Evolutionary conservation across 2,329 filamentous ascomycete species (phyloP).

Genomic region (Orbilia javanica): DNA sequence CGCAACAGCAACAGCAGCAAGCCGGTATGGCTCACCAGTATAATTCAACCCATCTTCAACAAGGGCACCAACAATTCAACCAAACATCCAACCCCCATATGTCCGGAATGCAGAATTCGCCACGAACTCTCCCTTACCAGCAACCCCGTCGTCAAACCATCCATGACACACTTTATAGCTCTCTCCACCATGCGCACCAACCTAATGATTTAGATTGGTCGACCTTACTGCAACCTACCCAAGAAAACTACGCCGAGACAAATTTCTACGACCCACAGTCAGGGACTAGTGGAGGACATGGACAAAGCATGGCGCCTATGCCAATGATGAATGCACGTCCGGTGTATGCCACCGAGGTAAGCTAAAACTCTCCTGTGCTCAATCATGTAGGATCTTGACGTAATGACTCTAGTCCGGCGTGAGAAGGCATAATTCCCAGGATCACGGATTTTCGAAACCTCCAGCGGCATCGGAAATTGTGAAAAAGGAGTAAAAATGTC

Average conservation of each 20-base stretch:
- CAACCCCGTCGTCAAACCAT: conserved; percentile 51
- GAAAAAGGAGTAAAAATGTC: conserved; percentile 51
- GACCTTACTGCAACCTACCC: conserved; percentile 48
- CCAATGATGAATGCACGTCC: conserved; percentile 57
- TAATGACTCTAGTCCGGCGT: conserved; percentile 59
- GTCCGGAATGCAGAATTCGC: conserved; percentile 54
- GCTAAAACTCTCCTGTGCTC: conserved; percentile 51
- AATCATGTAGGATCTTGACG: conserved; percentile 59
- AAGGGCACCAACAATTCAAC: conserved; percentile 45
- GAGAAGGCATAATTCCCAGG: conserved; percentile 59
- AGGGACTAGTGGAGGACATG: conserved; percentile 56
- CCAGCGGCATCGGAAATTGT: conserved; percentile 55
- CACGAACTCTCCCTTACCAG: conserved; percentile 48
- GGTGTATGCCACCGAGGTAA: conserved; percentile 58
- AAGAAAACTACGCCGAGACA: conserved; percentile 56
- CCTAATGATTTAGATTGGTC: conserved; percentile 53
- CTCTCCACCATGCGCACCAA: conserved; percentile 46
- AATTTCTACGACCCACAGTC: conserved; percentile 58
- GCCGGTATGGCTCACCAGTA: conserved; percentile 40
- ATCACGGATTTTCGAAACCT: conserved; percentile 57
- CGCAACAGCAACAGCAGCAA: conserved; percentile 42
- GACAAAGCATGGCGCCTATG: conserved; percentile 56
- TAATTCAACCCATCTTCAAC: conserved; percentile 46
- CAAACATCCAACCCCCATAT: conserved; percentile 53
- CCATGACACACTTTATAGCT: conserved; percentile 53